Percentiles rank a stretch among this genome's conserved stretches.
These are phyloP conservation scores for Capronia americana DNA, from an alignment of 2,329 filamentous ascomycete genomes.

Conservation along the genomic window DNA sequence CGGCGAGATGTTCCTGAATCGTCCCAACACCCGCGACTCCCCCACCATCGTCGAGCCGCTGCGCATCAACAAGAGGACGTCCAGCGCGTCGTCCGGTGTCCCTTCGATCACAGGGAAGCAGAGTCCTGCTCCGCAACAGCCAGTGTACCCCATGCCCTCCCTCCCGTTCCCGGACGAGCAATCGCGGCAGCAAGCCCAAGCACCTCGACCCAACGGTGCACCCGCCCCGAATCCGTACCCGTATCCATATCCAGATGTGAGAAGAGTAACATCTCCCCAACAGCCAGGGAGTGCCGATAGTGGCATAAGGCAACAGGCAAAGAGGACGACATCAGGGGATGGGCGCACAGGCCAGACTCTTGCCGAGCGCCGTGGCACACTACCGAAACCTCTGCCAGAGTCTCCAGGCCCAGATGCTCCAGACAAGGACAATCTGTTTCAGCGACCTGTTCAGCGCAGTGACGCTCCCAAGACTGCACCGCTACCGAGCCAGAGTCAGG, in stretches of 20 bases:
- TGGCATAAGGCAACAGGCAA: conserved; percentile 42
- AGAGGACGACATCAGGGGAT: conserved; percentile 55
- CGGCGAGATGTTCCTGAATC: conserved; percentile 80
- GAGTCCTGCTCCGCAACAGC: conserved; percentile 55
- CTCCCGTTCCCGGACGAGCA: conserved; percentile 76
- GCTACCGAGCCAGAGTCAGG: conserved; percentile 61
- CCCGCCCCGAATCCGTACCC: conserved; percentile 50
- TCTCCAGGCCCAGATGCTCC: conserved; percentile 77
- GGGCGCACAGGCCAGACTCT: conserved; percentile 65
- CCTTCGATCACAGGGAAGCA: conserved; percentile 45
- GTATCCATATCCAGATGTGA: conserved; percentile 51
- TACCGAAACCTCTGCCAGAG: conserved; percentile 79
- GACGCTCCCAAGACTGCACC: conserved; percentile 42
- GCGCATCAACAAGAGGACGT: conserved; percentile 79
- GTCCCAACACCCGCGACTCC: conserved; percentile 63
- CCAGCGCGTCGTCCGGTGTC: conserved; percentile 60
- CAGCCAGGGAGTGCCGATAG: conserved; percentile 28
- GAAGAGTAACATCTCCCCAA: conserved; percentile 38
- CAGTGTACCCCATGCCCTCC: conserved; percentile 70
- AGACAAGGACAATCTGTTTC: conserved; percentile 81
- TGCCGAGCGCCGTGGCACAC: conserved; percentile 80
- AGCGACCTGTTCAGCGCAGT: conserved; percentile 60
- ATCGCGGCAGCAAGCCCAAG: conserved; percentile 48
- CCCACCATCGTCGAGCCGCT: conserved; percentile 78
- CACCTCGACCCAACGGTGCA: conserved; percentile 43